phyloP scores from a whole-genome alignment of 805 yeast species.

The Saturnispora sekii region DNA sequence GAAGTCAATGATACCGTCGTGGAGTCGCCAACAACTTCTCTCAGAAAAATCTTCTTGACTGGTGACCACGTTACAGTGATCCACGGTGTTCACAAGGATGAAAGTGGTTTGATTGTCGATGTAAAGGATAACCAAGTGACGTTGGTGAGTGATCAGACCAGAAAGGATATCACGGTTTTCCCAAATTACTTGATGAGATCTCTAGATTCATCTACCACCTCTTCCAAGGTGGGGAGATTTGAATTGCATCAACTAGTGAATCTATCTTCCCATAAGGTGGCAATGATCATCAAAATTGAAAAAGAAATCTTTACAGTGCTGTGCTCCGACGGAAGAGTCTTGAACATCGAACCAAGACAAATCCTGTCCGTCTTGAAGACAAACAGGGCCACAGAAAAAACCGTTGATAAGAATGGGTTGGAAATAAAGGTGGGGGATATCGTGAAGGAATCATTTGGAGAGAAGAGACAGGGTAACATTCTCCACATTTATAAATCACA shows the following conservation, averaged over 20 bases:
- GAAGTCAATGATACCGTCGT: constrained; percentile 45
- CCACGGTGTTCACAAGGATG: constrained; percentile 86
- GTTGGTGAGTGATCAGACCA: constrained; percentile 79
- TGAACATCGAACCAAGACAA: constrained; percentile 68
- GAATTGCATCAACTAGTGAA: constrained; percentile 87
- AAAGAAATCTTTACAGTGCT: constrained; percentile 75
- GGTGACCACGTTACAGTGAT: constrained; percentile 95
- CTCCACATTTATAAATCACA: constrained; percentile 75
- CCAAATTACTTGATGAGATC: constrained; percentile 87
- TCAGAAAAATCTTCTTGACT: constrained; percentile 75
- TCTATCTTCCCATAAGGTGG: constrained; percentile 75
- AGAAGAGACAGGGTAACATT: constrained; percentile 80
- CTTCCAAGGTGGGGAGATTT: constrained; percentile 66
- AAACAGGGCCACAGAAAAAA: constrained; percentile 59
- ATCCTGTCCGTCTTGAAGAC: constrained; percentile 67
- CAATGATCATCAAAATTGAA: constrained; percentile 84
- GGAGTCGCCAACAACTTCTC: constrained; percentile 72
- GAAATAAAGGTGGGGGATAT: constrained; percentile 87
- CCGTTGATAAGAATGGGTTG: constrained; percentile 78
- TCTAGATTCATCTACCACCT: constrained; percentile 65
- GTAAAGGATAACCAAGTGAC: constrained; percentile 81
- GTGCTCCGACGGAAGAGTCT: constrained; percentile 69
- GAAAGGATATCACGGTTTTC: constrained; percentile 83
- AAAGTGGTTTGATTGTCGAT: constrained; percentile 87
- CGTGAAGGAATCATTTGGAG: constrained; percentile 77